Conservation (phyloP, 2,329 filamentous ascomycete genomes). For the Trichoderma afroharzianum region DNA sequence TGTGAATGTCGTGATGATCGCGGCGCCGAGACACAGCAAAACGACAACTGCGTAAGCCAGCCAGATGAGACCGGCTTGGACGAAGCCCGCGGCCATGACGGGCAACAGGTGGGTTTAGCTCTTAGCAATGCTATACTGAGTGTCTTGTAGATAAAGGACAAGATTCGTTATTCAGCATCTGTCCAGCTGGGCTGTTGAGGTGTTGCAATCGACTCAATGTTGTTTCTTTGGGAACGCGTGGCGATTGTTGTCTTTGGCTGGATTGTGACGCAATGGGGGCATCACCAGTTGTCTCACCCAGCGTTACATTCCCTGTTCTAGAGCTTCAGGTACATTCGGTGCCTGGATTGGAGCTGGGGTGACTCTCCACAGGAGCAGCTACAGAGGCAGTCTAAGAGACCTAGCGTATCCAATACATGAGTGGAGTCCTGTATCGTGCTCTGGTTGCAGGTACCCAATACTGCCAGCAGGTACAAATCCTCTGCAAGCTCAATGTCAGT, state of each 20-base stretch:
- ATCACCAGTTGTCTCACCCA: slow-evolving; percentile 16
- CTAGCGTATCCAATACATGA: background rate
- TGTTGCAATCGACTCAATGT: slow-evolving; percentile 1
- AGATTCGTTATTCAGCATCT: background rate
- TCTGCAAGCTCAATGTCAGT: background rate
- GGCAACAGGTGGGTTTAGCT: background rate
- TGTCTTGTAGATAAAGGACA: background rate
- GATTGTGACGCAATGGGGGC: slow-evolving; percentile 22
- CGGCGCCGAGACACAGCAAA: slow-evolving; percentile 68
- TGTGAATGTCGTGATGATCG: slow-evolving; percentile 81
- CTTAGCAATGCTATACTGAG: background rate
- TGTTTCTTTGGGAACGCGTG: slow-evolving; percentile 15
- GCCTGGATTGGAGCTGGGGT: slow-evolving; percentile 1
- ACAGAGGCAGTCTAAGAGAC: background rate
- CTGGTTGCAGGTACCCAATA: background rate
- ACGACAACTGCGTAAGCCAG: slow-evolving; percentile 84
- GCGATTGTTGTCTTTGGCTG: slow-evolving; percentile 9
- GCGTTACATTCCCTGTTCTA: slow-evolving; percentile 13
- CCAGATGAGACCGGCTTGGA: slow-evolving; percentile 93
- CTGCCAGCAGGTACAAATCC: background rate
- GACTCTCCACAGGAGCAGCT: background rate
- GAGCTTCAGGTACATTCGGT: slow-evolving; percentile 8
- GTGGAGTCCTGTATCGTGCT: background rate
- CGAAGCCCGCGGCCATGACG: slow-evolving; percentile 52
- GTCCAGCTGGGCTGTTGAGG: background rate